Evolutionary conservation across 192 early-diverging fungal genomes (phyloP), one percentile per base, ranked within the genome.

Genomic region (Dissophora globulifera): DNA sequence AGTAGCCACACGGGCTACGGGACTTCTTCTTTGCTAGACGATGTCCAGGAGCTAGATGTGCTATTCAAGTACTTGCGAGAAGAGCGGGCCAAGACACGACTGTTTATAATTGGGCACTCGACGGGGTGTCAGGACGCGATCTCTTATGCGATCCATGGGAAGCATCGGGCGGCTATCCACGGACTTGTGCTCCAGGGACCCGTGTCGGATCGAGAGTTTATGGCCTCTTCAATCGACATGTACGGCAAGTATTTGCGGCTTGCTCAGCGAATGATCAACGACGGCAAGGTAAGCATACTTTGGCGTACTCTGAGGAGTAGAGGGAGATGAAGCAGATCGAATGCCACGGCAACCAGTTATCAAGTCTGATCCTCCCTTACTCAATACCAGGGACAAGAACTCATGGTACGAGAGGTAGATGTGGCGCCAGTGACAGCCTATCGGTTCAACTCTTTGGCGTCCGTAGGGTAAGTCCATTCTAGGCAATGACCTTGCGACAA

Each of bases 1-100:
- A 80, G 78, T 38, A 79, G 76, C n/a, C 63, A 71, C 43, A 58
- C 54, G 67, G 82, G 82, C 12, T 84, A 84, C 38, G 82, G 82
- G 2, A 67, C 45, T 10, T 62, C 67, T 0, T 70, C 62, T 11
- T 45, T 84, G 13, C 56, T 66, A 41, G 58, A 79, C 9, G 82
- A 81, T 55, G 62, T 54, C 11, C 38, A 60, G 25, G 82, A 81
- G 35, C 33, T 84, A 19, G 79, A 84, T 56, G 48, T 60, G 1
- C 32, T 84, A 12, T 56, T 83, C 17, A 32, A 29, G 16, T 68
- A 59, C 53, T 23, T 84, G 19, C 31, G 51, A 13, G 52, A 79
- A 20, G 51, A 69, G 35, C 35, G 69, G 7, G 41, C 52, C 2
- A 84, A 81, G 23, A 52, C 61, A 8, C 40, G 57, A 0, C 52